These are phyloP conservation scores for Plectosphaerella cucumerina DNA, from an alignment of 2,329 filamentous ascomycete species.

Conservation along the genomic window DNA sequence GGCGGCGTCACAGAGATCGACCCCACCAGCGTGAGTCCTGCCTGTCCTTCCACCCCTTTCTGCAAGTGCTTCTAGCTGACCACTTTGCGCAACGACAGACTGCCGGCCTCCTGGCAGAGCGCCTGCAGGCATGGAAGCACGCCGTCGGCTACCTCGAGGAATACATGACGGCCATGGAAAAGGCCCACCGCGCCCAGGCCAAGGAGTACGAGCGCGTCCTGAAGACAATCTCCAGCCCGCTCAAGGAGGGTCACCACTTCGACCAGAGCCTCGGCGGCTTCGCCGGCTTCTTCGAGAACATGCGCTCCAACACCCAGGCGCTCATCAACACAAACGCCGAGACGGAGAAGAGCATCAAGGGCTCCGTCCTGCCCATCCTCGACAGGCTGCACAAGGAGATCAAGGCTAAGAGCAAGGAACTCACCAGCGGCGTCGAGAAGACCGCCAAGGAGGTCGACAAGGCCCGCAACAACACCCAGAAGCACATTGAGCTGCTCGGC, in stretches of 20 bases:
- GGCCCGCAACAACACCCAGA: conserved; percentile 79
- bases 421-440: conserved; percentile 76
- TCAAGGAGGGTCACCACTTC: conserved; percentile 90
- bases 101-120: conserved; percentile 76
- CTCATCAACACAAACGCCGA: conserved; percentile 86
- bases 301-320: conserved; percentile 87
- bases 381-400: conserved; percentile 92
- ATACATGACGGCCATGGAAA: conserved; percentile 81
- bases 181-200: conserved; percentile 75
- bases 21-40: conserved; percentile 47
- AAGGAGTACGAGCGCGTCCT: conserved; percentile 95
- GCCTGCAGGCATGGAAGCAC: conserved; percentile 94
- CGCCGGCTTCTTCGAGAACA: conserved; percentile 88
- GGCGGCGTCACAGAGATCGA: conserved; percentile 56
- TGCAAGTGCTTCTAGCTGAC: neutral
- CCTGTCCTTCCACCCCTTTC: neutral
- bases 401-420: conserved; percentile 92
- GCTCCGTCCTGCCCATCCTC: conserved; percentile 79
- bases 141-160: conserved; percentile 88
- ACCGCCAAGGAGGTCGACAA: conserved; percentile 89
- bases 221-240: conserved; percentile 82
- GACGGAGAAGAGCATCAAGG: conserved; percentile 86
- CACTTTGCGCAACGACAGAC: conserved; percentile 47
- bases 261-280: conserved; percentile 85
- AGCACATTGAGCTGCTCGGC: conserved; percentile 91